A percentile compares a stretch with the other conserved stretches of the same genome.
Conservation (phyloP, 345 rosid species). For the Sisymbrium altissimum region DNA sequence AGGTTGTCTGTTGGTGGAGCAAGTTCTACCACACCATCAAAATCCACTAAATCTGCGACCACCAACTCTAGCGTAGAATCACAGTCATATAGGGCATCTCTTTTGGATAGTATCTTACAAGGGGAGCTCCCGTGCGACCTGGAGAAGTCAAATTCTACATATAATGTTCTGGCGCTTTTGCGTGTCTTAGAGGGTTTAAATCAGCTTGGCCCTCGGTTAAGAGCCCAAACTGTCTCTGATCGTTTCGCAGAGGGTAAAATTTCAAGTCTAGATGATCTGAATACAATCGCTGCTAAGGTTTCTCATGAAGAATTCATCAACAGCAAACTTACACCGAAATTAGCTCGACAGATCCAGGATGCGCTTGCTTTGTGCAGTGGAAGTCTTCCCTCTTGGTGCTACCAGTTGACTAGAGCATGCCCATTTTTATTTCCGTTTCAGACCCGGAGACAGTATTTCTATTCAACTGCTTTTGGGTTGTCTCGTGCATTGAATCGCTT, state of each 20-base stretch:
- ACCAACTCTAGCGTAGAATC: constrained; percentile 48
- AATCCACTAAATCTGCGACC: constrained; percentile 49
- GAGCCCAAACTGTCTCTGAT: constrained; percentile 60
- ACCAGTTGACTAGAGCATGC: constrained; percentile 94
- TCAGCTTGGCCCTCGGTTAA: constrained; percentile 86
- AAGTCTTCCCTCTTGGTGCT: constrained; percentile 97
- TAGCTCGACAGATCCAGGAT: constrained; percentile 97
- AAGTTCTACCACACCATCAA: constrained; percentile 46
- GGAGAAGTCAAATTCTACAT: constrained; percentile 89
- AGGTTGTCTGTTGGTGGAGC: constrained; percentile 64
- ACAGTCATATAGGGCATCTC: constrained; percentile 53
- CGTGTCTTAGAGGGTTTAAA: constrained; percentile 91
- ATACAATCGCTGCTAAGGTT: constrained; percentile 50
- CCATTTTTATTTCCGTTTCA: constrained; percentile 98
- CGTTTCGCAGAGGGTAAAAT: constrained; percentile 68
- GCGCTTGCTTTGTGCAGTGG: constrained; percentile 99
- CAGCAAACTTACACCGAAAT: constrained; percentile 92
- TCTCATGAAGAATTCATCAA: constrained; percentile 79
- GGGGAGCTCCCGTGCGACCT: constrained; percentile 91
- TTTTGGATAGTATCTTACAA: constrained; percentile 88
- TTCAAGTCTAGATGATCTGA: constrained; percentile 52
- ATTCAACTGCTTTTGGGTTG: constrained; percentile 97
- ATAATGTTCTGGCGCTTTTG: constrained; percentile 75
- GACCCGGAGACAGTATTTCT: constrained; percentile 91
- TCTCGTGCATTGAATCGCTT: constrained; percentile 96